Base-by-base conservation (phyloP, 257 asterid genomes). In the Solanum rostratum region DNA sequence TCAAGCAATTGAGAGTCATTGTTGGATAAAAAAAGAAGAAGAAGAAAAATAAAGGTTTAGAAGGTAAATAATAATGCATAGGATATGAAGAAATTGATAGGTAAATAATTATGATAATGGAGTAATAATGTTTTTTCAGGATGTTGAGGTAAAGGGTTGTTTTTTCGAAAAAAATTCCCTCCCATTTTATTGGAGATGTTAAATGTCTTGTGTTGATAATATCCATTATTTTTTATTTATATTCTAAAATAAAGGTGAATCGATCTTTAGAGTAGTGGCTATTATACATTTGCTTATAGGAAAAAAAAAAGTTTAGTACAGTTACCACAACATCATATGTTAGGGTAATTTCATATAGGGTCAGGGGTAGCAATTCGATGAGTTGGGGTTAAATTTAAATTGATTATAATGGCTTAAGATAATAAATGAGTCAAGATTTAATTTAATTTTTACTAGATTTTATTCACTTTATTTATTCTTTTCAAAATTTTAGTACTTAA, bases 1-100 rank as follows among this genome's bases (percentile, higher is more conserved):
- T 84, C 66, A 87, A 55, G 83, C 90, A 87, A 78, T 85, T 87
- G 3, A 85, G 82, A 45, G 59, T 83, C 90, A 87, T 87, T 70
- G 41, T 81, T 83, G 14, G 16, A 76, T 49, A 24, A 27, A 76
- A 46, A 11, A 49, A 9, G 76, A 68, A 7, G 14, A 68, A 33
- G 76, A 68, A 33, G 5, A 33, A 13, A 24, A 8, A 13, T 3
- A 24, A 49, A 76, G 18, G 62, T 49, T 46, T 49, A 46, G 2
- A 74, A 24, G n/a, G 43, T 46, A 16, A 49, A 15, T 16, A 49
- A 76, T 11, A 8, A 27, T 49, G 82, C 82, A 15, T 76, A 49
- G 43, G 81, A 49, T 76, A 74, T 46, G 41, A 16, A 10, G 27
- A n/a, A 71, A 20, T 43, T 71, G 37, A 71, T 71, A 73, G 20